Evolutionary conservation across 805 yeast genomes (phyloP), one percentile per base, ranked within the genome.

Genomic region (Lipomyces japonicus): DNA sequence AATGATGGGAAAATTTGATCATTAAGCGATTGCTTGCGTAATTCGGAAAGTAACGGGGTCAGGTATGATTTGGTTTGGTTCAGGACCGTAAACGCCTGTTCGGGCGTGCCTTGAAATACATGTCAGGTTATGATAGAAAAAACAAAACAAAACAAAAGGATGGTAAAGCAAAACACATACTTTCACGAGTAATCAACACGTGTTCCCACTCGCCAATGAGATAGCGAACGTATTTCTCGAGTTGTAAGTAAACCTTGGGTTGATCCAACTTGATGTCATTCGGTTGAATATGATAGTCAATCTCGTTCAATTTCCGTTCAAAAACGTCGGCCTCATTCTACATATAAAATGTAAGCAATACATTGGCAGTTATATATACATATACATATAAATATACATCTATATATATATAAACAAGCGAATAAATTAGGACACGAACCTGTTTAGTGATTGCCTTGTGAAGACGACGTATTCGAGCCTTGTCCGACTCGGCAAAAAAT

Each of bases 1-100:
- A 88, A 66, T 0, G 85, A 75, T 0, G 75, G 75, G 37, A 79
- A 64, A 61, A 74, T 63, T 32, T 77, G 77, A 1, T 44, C 24
- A 1, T 67, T 63, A 1, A 81, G 55, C 1, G 63, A 59, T 6
- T 64, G 59, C 25, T 74, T 70, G 4, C 87, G 71, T 19, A 88
- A 70, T 51, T 72, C 68, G 2, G 80, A 78, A 34, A 87, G 62
- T 36, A 77, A 60, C 3, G 84, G 82, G 35, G 75, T 70, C 24
- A 82, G 59, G 53, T 75, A 68, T 44, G 61, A 66, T 59, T 75
- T 76, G 2, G 84, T 78, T 35, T 79, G 81, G 2, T 59, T 49
- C 0, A 76, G 51, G 10, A 76, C 50, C 1, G 61, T 64, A 24
- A 53, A 60, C 31, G 62, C 59, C 36, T 60, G 54, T 6, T 61